Conservation (phyloP, 2,329 filamentous ascomycete species). For the Ceratocystis cacaofunesta region DNA sequence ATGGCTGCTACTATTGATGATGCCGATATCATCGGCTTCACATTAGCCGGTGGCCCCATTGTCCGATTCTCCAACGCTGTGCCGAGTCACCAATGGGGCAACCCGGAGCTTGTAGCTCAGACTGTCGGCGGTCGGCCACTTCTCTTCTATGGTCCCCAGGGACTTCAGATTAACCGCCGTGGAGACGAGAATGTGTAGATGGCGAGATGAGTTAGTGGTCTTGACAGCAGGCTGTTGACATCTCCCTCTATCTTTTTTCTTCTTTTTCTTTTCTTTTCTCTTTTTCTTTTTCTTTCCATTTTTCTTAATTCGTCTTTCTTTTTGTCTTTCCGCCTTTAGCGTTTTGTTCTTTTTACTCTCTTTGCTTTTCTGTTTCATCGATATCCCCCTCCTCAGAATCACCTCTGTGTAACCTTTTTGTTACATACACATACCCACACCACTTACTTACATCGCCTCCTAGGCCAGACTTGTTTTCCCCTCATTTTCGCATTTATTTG, state of each 20-base stretch:
- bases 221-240: constrained; percentile 3
- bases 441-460: neutral
- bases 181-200: constrained; percentile 13
- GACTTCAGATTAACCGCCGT: constrained; percentile 6
- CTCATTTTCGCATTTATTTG: neutral
- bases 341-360: neutral
- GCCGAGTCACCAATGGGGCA: constrained; percentile 17
- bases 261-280: neutral
- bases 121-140: constrained; percentile 10
- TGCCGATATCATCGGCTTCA: constrained; percentile 30
- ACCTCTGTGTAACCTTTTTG: neutral
- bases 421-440: neutral
- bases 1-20: constrained; percentile 9
- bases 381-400: constrained; percentile 2
- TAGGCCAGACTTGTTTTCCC: neutral
- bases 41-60: constrained; percentile 32
- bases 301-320: neutral
- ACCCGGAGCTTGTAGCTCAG: constrained; percentile 16
- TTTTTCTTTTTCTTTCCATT: neutral
- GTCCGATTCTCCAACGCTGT: constrained; percentile 29
- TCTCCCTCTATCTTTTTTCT: neutral
- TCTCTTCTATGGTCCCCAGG: constrained; percentile 11
- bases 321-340: neutral
- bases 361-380: neutral
- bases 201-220: neutral